A percentile compares a stretch with the other conserved stretches of the same genome.
These are phyloP conservation scores for Phytophthora chlamydospora DNA, from an alignment of 352 stramenopile genomes.

Conservation along the genomic window DNA sequence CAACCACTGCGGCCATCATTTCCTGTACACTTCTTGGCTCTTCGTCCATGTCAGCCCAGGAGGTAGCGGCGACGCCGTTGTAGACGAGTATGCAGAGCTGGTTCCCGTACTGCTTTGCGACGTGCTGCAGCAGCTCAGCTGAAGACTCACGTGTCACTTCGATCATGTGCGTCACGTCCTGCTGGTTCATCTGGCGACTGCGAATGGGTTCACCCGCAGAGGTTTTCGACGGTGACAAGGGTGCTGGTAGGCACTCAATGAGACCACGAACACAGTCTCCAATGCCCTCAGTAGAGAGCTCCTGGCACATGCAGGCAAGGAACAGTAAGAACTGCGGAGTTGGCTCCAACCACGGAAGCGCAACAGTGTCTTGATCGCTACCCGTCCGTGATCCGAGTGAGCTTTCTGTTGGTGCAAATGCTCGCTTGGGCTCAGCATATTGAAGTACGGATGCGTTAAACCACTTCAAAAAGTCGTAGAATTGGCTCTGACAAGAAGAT, in stretches of 20 bases:
- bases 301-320: constrained; percentile 70
- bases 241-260: constrained; percentile 68
- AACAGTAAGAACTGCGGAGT: constrained; percentile 77
- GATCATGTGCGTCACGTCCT: constrained; percentile 79
- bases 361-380: constrained; percentile 39
- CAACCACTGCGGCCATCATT: constrained; percentile 64
- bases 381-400: background rate
- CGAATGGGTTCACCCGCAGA: constrained; percentile 14
- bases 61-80: constrained; percentile 47
- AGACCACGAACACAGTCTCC: constrained; percentile 71
- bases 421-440: constrained; percentile 77
- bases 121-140: constrained; percentile 61
- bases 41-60: constrained; percentile 65
- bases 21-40: constrained; percentile 76
- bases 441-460: constrained; percentile 67
- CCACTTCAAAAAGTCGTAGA: constrained; percentile 86
- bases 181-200: constrained; percentile 35
- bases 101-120: constrained; percentile 66
- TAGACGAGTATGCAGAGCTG: constrained; percentile 54
- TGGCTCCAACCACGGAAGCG: constrained; percentile 61
- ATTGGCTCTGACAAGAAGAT: constrained; percentile 49
- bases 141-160: constrained; percentile 71
- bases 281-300: constrained; percentile 70
- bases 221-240: constrained; percentile 26
- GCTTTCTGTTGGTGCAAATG: constrained; percentile 34